These are phyloP conservation scores for Dalbergia cultrata DNA, from an alignment of 306 rosid species.

Conservation along the genomic window DNA sequence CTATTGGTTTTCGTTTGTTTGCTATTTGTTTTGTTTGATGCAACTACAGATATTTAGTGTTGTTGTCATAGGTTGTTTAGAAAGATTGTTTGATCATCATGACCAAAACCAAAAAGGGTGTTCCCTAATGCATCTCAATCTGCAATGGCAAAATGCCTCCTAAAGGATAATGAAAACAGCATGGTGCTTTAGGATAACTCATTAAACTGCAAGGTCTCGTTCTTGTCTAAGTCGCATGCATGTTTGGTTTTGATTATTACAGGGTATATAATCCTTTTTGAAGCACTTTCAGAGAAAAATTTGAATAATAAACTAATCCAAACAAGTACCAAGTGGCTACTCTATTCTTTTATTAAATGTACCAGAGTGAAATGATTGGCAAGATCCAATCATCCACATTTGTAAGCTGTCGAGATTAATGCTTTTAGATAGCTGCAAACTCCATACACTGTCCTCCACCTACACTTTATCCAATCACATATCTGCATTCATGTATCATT, in stretches of 20 bases:
- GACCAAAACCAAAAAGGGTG: neutral
- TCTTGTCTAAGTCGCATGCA: neutral
- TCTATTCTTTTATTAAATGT: neutral
- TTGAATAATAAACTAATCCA: neutral
- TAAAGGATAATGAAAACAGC: neutral
- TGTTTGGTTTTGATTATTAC: too few species aligned
- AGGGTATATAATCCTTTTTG: too few species aligned
- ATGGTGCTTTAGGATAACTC: neutral
- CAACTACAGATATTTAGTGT: neutral
- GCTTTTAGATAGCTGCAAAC: neutral
- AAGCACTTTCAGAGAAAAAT: too few species aligned
- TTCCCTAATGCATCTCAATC: neutral
- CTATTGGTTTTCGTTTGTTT: too few species aligned
- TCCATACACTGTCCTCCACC: neutral
- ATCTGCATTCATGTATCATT: neutral
- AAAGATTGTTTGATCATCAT: neutral
- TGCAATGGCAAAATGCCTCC: neutral
- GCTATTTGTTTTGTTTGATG: neutral
- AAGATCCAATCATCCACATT: constrained; percentile 31
- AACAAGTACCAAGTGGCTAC: neutral
- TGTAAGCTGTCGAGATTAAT: neutral
- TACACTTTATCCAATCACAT: neutral
- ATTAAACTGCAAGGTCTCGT: neutral
- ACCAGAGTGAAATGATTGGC: neutral
- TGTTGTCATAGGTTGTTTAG: neutral